Percentiles rank a stretch among this genome's conserved stretches.
Conservation (phyloP, 2,329 filamentous ascomycete genomes). For the Colletotrichum liriopes region DNA sequence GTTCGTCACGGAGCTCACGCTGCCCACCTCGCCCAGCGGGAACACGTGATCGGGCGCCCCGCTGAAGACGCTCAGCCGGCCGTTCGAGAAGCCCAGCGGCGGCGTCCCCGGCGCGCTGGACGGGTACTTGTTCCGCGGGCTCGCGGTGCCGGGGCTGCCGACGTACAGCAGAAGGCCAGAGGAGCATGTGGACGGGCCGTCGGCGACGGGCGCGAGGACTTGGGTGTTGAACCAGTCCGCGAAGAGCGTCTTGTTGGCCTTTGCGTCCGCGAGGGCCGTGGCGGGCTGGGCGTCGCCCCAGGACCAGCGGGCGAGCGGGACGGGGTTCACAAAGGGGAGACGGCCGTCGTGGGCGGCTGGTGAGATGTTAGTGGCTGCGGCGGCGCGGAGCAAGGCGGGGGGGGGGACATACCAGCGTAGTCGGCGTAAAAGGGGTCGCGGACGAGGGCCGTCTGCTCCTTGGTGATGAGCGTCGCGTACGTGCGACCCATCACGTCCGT, state of each 20-base stretch:
- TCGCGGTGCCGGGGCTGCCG: slow-evolving; percentile 31
- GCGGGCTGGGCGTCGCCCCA: slow-evolving; percentile 51
- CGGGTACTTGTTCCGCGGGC: slow-evolving; percentile 51
- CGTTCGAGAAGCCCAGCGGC: slow-evolving; percentile 62
- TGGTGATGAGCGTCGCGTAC: slow-evolving; percentile 55
- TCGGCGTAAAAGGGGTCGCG: slow-evolving; percentile 57
- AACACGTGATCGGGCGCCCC: slow-evolving; percentile 60
- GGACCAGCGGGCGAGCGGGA: slow-evolving; percentile 54
- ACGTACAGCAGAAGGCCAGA: slow-evolving; percentile 51
- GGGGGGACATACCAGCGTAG: slow-evolving; percentile 51
- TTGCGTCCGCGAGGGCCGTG: slow-evolving; percentile 45
- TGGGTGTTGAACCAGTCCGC: slow-evolving; percentile 52
- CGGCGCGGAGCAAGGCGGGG: no score
- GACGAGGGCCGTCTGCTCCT: slow-evolving; percentile 55
- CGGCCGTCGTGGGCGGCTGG: slow-evolving; percentile 52
- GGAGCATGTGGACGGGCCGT: slow-evolving; percentile 48
- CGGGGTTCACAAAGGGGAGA: slow-evolving; percentile 56
- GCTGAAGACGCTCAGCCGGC: slow-evolving; percentile 53
- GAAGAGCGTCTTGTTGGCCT: slow-evolving; percentile 52
- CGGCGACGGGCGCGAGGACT: slow-evolving; percentile 46
- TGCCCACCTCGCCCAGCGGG: slow-evolving; percentile 58
- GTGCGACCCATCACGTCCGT: slow-evolving; percentile 50
- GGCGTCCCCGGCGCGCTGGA: slow-evolving; percentile 58
- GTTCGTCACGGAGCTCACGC: slow-evolving; percentile 56
- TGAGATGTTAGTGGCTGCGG: background rate